Conservation (phyloP, 768 basidiomycete species). For the Asterophora parasitica region DNA sequence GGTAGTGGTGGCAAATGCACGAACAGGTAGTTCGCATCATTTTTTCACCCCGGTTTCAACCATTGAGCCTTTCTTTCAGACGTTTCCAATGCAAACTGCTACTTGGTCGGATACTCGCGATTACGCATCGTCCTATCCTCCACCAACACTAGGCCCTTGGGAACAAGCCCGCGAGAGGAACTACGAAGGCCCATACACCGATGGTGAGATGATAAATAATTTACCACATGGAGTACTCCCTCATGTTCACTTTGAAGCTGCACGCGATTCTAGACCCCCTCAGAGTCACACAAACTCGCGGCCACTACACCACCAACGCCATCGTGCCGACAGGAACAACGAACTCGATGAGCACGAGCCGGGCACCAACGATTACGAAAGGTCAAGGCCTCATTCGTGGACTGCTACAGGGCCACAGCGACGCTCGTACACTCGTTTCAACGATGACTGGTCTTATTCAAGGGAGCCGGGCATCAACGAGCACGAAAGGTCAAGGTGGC, state of each 20-base stretch:
- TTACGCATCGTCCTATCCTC: neutral
- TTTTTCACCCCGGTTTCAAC: too few species aligned
- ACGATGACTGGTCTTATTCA: too few species aligned
- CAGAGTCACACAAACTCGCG: neutral
- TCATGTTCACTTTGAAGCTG: neutral
- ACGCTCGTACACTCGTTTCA: neutral
- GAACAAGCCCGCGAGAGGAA: neutral
- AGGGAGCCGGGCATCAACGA: neutral
- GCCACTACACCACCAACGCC: neutral
- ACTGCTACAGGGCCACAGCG: neutral
- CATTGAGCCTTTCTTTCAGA: neutral
- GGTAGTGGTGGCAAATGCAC: neutral
- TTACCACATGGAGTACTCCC: too few species aligned
- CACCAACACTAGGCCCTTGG: neutral
- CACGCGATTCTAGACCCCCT: neutral
- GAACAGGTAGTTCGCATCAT: neutral
- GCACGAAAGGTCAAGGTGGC: too few species aligned
- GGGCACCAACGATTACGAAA: neutral
- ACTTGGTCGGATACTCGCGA: neutral
- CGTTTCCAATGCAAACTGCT: neutral
- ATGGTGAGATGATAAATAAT: neutral
- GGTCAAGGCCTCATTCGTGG: neutral
- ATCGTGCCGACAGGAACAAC: neutral
- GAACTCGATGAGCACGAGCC: neutral
- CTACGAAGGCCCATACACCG: neutral